These are phyloP conservation scores for Boechera stricta DNA, from an alignment of 345 rosid genomes.

Conservation along the genomic window DNA sequence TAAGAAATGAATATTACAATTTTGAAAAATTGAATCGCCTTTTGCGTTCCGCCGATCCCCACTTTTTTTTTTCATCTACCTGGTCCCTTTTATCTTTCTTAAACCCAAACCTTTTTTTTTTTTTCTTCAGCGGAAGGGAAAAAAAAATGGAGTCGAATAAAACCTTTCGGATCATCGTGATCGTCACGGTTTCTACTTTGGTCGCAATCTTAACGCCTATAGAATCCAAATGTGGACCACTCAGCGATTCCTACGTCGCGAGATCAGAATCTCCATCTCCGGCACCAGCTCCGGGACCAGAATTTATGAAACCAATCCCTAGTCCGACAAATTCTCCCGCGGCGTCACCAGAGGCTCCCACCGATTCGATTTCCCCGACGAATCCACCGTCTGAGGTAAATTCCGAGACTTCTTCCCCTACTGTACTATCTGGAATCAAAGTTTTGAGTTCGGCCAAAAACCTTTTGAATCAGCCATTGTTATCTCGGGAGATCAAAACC, in stretches of 20 bases:
- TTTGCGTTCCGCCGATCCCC: constrained; percentile 36
- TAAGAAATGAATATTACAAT: not conserved
- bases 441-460: not conserved
- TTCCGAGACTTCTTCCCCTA: not conserved
- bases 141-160: constrained; percentile 26
- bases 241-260: constrained; percentile 10
- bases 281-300: constrained; percentile 8
- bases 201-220: constrained; percentile 34
- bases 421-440: constrained; percentile 5
- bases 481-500: constrained; percentile 39
- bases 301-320: constrained; percentile 4
- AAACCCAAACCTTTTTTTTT: not conserved
- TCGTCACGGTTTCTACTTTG: constrained; percentile 40
- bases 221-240: constrained; percentile 24
- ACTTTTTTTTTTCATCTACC: not conserved
- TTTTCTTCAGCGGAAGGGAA: not conserved
- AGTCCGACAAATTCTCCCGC: not conserved
- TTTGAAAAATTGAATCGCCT: constrained; percentile 15
- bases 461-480: constrained; percentile 8
- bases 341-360: not conserved
- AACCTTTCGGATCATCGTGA: constrained; percentile 19
- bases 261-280: constrained; percentile 14
- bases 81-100: not conserved
- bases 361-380: not conserved
- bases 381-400: constrained; percentile 3